Evolutionary conservation across 1,284 basidiomycete genomes (phyloP).

Genomic region (Naganishia sp.): DNA sequence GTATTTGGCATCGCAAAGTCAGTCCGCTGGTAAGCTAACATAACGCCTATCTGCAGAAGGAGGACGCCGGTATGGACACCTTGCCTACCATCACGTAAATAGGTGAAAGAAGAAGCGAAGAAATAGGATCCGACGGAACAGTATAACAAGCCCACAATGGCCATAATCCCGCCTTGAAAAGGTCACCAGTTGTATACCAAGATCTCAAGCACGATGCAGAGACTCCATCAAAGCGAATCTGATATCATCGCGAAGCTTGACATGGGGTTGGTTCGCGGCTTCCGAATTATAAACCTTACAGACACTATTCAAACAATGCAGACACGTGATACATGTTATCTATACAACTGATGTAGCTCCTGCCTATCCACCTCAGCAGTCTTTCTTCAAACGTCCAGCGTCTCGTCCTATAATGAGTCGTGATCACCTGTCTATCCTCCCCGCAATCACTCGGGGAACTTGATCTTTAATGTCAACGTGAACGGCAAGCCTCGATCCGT

Average conservation of each 20-base stretch:
- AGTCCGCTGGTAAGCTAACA: not conserved
- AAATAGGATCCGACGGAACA: not conserved
- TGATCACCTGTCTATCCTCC: not conserved
- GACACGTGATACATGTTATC: no score
- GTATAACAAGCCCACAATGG: not conserved
- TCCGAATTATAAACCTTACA: no score
- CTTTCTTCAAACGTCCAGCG: not conserved
- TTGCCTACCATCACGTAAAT: conserved; percentile 30
- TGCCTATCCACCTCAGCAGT: not conserved
- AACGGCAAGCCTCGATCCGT: conserved; percentile 88
- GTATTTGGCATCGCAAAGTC: not conserved
- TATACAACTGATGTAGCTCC: not conserved
- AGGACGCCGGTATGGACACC: conserved; percentile 31
- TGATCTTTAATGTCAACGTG: conserved; percentile 69
- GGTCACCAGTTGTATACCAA: not conserved
- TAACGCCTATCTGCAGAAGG: conserved; percentile 4
- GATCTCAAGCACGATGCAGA: not conserved
- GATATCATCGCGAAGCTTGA: not conserved
- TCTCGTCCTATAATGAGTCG: not conserved
- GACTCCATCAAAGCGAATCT: not conserved
- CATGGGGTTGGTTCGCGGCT: not conserved
- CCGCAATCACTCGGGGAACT: conserved; percentile 35
- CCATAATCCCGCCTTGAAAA: not conserved
- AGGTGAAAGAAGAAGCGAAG: no score
- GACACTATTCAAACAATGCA: no score